These are phyloP conservation scores for Primulina huaijiensis DNA, from an alignment of 257 asterid species.

Conservation along the genomic window DNA sequence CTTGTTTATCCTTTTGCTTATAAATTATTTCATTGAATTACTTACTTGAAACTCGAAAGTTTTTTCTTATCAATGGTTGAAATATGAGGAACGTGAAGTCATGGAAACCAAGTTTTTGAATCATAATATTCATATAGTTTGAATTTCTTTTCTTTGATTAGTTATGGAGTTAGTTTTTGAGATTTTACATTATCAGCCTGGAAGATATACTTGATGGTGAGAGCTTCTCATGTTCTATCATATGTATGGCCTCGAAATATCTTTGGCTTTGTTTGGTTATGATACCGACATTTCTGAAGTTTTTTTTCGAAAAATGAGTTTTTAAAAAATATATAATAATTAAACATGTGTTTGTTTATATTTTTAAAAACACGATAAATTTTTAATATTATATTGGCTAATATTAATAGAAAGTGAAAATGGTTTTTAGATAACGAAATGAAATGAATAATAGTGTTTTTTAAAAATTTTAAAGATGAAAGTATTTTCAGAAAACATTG, in stretches of 20 bases:
- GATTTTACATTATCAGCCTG: neutral
- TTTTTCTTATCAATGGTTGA: neutral
- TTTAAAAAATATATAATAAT: no score
- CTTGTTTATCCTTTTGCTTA: neutral
- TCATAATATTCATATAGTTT: neutral
- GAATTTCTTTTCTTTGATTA: constrained; percentile 1
- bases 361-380: neutral
- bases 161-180: constrained; percentile 1
- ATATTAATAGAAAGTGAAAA: neutral
- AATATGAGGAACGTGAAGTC: constrained; percentile 7
- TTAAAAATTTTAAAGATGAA: no score
- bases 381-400: neutral
- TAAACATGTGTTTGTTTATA: no score
- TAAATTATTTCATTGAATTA: neutral
- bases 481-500: neutral
- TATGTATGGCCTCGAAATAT: neutral
- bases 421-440: no score
- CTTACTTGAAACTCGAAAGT: neutral
- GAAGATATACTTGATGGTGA: neutral
- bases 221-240: constrained; percentile 5
- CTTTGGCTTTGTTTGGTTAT: neutral
- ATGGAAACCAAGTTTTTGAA: constrained; percentile 2
- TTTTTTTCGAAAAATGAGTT: no score
- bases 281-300: neutral
- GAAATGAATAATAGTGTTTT: neutral